Conservation (phyloP, 495 filamentous ascomycete genomes). For the Penicillium coprophilum region DNA sequence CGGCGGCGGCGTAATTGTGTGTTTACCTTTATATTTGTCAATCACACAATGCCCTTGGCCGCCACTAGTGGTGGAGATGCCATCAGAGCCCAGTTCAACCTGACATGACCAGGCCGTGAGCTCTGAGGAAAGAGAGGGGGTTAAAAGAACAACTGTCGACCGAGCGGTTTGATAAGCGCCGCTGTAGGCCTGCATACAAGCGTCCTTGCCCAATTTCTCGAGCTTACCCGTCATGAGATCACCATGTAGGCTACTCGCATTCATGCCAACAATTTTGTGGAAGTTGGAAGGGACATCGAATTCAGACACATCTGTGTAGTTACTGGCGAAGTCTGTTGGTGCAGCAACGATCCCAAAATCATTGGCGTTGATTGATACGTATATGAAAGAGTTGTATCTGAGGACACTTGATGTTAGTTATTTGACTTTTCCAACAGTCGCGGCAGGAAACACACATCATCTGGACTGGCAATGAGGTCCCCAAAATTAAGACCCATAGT, state of each 20-base stretch:
- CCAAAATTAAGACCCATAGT: not conserved
- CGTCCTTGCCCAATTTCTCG: not conserved
- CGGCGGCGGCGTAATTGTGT: not conserved
- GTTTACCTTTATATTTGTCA: no score
- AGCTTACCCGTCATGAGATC: not conserved
- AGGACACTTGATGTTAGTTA: not conserved
- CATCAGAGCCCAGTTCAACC: no score
- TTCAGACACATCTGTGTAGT: not conserved
- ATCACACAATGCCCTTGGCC: no score
- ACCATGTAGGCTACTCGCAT: not conserved
- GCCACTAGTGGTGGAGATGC: no score
- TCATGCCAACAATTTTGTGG: not conserved
- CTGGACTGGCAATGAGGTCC: not conserved
- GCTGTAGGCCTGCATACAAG: not conserved
- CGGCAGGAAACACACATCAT: not conserved
- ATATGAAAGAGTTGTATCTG: not conserved
- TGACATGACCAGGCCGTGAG: not conserved
- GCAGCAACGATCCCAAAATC: not conserved
- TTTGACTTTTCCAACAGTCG: not conserved
- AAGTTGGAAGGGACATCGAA: not conserved
- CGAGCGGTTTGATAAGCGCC: not conserved
- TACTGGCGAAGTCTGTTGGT: not conserved
- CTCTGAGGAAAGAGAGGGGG: not conserved
- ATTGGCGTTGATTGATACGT: not conserved
- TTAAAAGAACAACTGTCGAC: not conserved